Base-by-base conservation (phyloP, 2,329 filamentous ascomycete genomes). In the Epichloe festucae region DNA sequence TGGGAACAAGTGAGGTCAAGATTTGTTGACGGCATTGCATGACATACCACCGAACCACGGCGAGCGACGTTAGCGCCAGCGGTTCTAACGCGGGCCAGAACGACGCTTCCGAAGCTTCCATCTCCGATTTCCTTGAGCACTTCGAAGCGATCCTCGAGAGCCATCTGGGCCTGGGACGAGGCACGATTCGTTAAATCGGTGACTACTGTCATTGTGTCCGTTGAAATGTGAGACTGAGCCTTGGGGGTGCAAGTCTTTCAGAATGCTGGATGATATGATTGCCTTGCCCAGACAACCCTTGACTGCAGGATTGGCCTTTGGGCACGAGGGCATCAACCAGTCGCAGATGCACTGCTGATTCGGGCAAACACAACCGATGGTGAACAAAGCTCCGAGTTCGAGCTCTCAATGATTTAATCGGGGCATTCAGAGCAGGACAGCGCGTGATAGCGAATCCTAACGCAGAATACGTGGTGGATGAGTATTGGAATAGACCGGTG, bases 81-180 rank as follows among this genome's bases (percentile, higher is more conserved):
- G 59, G 86, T 89, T 63, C 93, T 84, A 58, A 95, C 90, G 67
- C 93, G 82, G 60, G 91, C 93, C 56, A 98, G 77, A 53, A 87
- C 86, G 57, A 98, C 93, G 65, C 89, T 97, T 54, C 93, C 93
- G 67, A 98, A 98, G 73, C 93, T 97, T 59, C 93, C 93, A 81
- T 98, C 93, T 48, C 93, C 93, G 66, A 98, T 94, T 64, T 98
- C 93, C 71, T 97, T 98, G 65, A 98, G 74, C 51, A 98, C 84
- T 70, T 98, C 91, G 66, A 96, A 98, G 60, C 90, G 84, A 66
- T 98, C 93, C 67, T 96, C 90, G 50, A 98, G 81, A 50, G 82
- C 78, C 70, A 84, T 62, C 70, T 76, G 63, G 66, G 74, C 73
- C 52, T 78, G 73, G 49, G 78, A 73, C 59, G 81, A 78, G 67